Base-by-base conservation (phyloP, 2,329 filamentous ascomycete species). In the Macroventuria anomochaeta region DNA sequence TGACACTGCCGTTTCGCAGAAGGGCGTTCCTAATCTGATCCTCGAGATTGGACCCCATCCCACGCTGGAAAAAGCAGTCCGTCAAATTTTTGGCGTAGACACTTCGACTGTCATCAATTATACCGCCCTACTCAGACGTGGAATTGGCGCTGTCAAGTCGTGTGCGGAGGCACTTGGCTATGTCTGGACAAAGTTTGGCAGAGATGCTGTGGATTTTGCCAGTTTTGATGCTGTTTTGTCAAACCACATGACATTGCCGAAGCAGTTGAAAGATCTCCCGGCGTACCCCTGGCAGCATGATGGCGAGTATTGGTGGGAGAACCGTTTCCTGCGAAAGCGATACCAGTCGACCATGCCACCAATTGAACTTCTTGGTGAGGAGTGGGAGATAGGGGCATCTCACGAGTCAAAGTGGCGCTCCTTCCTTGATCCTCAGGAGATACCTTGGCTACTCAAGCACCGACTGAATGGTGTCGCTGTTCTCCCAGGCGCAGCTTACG, bases 31-130 rank as follows among this genome's bases (percentile, higher is more conserved):
- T 7, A 66, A 67, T 1, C 62, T 75, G 18, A 71, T 64, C n/a
- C 61, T 81, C 3, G 79, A 81, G 49, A 62, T 81, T 8, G 79
- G 79, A 0, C 76, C 79, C 1, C 78, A 80, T 54, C 74, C 78
- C 0, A 71, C 75, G 1, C 69, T 82, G 4, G 76, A 76, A 23
- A 44, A 25, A 7, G 33, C 42, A 11, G 21, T 59, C 23, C 28
- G 29, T 3, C 25, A 53, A 11, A 34, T 26, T 5, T 26, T 44
- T 7, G 20, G 5, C 5, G 31, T n/a, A 1, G 20, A 3, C 20
- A 8, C 3, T 7, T 2, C 29, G 7, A 13, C 10, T 11, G 13
- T 15, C 12, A 12, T 26, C 3, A 17, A 7, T 7, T 34, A 44
- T 13, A 26, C n/a, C 5, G 18, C 20, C 7, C 18, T 44, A 2